These are phyloP conservation scores for Rhizoclosmatium sp. DNA, from an alignment of 192 early-diverging fungal species.

Conservation along the genomic window DNA sequence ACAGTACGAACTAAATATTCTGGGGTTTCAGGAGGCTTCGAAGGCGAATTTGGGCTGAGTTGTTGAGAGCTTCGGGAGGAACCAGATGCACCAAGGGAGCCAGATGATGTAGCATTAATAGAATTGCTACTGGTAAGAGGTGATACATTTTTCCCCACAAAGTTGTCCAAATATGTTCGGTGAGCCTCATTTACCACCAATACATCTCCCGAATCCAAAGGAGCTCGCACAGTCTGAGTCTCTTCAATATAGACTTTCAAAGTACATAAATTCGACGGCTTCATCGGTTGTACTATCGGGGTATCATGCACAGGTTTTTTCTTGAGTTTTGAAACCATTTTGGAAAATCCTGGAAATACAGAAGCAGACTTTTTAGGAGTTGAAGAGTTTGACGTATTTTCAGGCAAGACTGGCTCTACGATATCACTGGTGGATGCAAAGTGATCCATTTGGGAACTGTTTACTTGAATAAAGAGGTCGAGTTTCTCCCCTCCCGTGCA, in stretches of 20 bases:
- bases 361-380: background rate
- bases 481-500: slow-evolving; percentile 27
- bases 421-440: background rate
- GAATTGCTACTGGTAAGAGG: background rate
- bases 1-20: slow-evolving; percentile 17
- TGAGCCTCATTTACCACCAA: background rate
- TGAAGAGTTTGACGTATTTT: background rate
- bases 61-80: background rate
- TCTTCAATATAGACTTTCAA: slow-evolving; percentile 29
- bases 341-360: slow-evolving; percentile 13
- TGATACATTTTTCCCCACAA: slow-evolving; percentile 6
- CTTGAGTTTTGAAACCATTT: slow-evolving; percentile 22
- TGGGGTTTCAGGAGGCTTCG: background rate
- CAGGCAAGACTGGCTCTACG: background rate
- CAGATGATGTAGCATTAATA: background rate
- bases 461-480: slow-evolving; percentile 3
- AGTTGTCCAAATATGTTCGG: slow-evolving; percentile 1
- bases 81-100: no score
- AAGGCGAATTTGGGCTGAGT: no score
- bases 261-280: slow-evolving; percentile 1
- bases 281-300: background rate
- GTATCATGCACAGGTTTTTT: background rate
- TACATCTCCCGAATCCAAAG: slow-evolving; percentile 22
- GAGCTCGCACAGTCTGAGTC: slow-evolving; percentile 31
- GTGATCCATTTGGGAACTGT: background rate